phyloP scores from a whole-genome alignment of 495 filamentous ascomycete species.

The Darksidea phi region DNA sequence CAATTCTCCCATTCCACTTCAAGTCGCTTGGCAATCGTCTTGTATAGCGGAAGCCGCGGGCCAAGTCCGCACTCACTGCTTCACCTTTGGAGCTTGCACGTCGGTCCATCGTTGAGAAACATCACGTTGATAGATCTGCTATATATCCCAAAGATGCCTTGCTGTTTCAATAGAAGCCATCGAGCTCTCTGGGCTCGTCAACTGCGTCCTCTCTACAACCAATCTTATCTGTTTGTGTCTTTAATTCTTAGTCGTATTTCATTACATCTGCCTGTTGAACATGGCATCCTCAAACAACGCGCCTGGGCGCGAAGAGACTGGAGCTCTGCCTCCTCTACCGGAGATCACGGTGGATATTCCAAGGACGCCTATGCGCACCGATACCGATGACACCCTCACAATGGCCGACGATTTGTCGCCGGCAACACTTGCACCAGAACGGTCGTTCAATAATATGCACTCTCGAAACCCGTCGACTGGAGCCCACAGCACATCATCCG shows the following conservation, averaged over 20 bases:
- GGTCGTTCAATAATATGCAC: conserved; percentile 10
- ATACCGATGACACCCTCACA: conserved; percentile 18
- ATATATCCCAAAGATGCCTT: not conserved
- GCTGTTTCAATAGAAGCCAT: too few species aligned
- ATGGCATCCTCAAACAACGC: conserved; percentile 17
- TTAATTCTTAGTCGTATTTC: conserved; percentile 10
- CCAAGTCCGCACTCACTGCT: not conserved
- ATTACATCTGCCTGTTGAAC: conserved; percentile 14
- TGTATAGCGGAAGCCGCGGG: conserved; percentile 20
- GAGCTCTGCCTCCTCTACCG: conserved; percentile 12
- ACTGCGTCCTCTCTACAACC: not conserved
- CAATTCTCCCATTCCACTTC: too few species aligned
- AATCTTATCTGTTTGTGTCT: not conserved
- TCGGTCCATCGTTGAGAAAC: too few species aligned
- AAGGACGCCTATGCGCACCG: conserved; percentile 7
- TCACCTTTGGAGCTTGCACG: too few species aligned
- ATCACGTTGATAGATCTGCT: too few species aligned
- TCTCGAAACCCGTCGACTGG: conserved; percentile 10
- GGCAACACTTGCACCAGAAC: conserved; percentile 17
- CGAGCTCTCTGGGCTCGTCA: too few species aligned
- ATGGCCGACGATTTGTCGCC: conserved; percentile 17
- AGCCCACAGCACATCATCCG: not conserved
- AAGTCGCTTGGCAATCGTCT: too few species aligned
- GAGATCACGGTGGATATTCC: conserved; percentile 26
- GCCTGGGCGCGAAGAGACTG: conserved; percentile 1